Evolutionary conservation across 768 basidiomycete genomes (phyloP), one percentile per base, ranked within the genome.

Genomic region (Tulasnella sp.): DNA sequence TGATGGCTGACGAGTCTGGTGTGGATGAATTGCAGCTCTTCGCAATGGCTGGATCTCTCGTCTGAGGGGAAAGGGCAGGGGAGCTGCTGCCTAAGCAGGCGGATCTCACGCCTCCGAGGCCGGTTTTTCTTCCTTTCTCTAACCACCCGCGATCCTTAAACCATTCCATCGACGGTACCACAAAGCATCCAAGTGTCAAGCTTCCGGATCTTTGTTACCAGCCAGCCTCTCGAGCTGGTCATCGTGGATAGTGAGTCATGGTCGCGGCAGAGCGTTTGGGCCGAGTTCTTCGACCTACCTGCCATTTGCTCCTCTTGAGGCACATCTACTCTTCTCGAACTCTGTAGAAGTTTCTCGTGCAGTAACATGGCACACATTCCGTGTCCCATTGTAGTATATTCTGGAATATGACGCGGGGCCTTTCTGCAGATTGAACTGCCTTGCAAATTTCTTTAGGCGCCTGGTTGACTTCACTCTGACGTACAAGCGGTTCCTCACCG

Each of bases 221-320:
- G 3, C 26, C 44, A 67, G 61, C 39, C 35, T 72, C 37, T 72
- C 23, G 10, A 72, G 71, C 71, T 72, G 71, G 37, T 32, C 39
- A 72, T 72, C 71, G 71, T 72, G 71, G 71, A 72, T 72, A 72
- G 71, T 72, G 71, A 72, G 71, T 72, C 71, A 72, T 72, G 37
- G 71, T 72, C 71, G 39, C 71, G 71, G 44, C 37, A 72, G 71
- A 72, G 39, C 44, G 16, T 23, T 46, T 72, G 71, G 71, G 71
- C 42, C 71, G 71, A 72, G 71, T 72, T 72, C 71, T 72, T 72
- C 71, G 71, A 20, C 44, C 71, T 46, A 72, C 37, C 71, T 67
- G 26, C 61, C 32, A 29, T 7, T 32, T 29, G 11, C 29, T 35
- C 11, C 29, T 67, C 61, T 29, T 2, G 61, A 35, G 29, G 61